Evolutionary conservation across 148 eudicot species (phyloP).

Genomic region (Spergularia bocconei): DNA sequence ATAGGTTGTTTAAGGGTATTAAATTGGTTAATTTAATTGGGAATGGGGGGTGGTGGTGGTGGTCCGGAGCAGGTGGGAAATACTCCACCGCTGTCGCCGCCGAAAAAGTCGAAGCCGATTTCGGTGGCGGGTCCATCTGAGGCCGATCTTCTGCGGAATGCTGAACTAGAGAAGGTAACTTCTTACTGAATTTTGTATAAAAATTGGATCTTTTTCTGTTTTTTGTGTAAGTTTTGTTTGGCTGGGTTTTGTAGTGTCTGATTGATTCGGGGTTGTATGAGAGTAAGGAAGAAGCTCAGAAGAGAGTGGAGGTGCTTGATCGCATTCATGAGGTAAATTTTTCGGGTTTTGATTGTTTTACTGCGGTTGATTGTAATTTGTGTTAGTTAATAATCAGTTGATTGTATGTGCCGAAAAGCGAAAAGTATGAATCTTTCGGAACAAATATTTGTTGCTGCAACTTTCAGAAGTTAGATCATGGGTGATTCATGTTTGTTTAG

Average conservation of each 20-base stretch:
- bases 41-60: conserved; percentile 40
- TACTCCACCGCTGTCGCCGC: conserved; percentile 16
- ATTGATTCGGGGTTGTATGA: conserved; percentile 56
- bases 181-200: not conserved
- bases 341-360: not conserved
- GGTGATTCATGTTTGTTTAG: conserved; percentile 9
- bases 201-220: not conserved
- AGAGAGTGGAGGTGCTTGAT: conserved; percentile 53
- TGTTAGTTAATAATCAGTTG: not conserved
- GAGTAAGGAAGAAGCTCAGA: conserved; percentile 48
- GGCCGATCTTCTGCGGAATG: conserved; percentile 55
- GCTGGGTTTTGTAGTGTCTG: conserved; percentile 36
- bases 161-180: conserved; percentile 49
- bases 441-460: not conserved
- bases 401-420: not conserved
- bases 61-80: conserved; percentile 30
- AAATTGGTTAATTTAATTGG: not conserved
- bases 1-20: conserved; percentile 16
- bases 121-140: conserved; percentile 58
- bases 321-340: conserved; percentile 55
- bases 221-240: not conserved
- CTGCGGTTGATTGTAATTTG: not conserved
- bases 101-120: conserved; percentile 48
- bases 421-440: not conserved
- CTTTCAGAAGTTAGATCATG: conserved; percentile 1